Percentiles rank a stretch among this genome's conserved stretches.
These are phyloP conservation scores for Hortiboletus flavorubellus DNA, from an alignment of 768 basidiomycete genomes.

Conservation along the genomic window DNA sequence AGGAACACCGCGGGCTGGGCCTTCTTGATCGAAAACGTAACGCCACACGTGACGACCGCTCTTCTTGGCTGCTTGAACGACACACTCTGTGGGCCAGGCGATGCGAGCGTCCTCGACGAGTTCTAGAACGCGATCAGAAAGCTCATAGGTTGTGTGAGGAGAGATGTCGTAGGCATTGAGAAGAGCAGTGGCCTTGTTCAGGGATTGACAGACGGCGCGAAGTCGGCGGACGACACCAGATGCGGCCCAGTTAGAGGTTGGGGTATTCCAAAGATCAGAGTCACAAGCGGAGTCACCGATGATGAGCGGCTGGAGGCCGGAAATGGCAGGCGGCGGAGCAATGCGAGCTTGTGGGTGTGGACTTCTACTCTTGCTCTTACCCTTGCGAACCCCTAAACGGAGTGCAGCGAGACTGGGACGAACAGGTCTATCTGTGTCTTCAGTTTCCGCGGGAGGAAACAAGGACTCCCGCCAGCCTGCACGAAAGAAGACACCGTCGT, in stretches of 20 bases:
- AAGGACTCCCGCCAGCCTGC: conserved; percentile 54
- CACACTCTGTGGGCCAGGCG: conserved; percentile 73
- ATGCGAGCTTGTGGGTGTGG: conserved; percentile 25
- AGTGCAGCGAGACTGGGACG: conserved; percentile 18
- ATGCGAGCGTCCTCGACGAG: conserved; percentile 72
- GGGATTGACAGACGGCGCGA: conserved; percentile 71
- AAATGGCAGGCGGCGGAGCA: conserved; percentile 8
- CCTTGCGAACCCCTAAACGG: conserved; percentile 25
- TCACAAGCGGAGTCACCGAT: conserved; percentile 72
- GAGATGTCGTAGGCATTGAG: conserved; percentile 72
- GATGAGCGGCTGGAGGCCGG: conserved; percentile 60
- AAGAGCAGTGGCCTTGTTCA: conserved; percentile 56
- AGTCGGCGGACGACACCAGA: conserved; percentile 60
- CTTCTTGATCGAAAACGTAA: conserved; percentile 81
- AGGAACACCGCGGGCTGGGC: conserved; percentile 57
- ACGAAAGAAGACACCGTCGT: conserved; percentile 69
- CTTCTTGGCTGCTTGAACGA: conserved; percentile 47
- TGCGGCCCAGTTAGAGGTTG: conserved; percentile 62
- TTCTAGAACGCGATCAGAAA: conserved; percentile 66
- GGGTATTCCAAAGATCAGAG: conserved; percentile 57
- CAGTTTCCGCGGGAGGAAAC: conserved; percentile 27
- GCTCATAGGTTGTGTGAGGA: conserved; percentile 60
- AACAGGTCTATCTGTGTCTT: conserved; percentile 15
- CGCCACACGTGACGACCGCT: conserved; percentile 68
- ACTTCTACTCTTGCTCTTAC: conserved; percentile 25